These are phyloP conservation scores for Lasiosphaeria hispida DNA, from an alignment of 495 filamentous ascomycete species.

Conservation along the genomic window DNA sequence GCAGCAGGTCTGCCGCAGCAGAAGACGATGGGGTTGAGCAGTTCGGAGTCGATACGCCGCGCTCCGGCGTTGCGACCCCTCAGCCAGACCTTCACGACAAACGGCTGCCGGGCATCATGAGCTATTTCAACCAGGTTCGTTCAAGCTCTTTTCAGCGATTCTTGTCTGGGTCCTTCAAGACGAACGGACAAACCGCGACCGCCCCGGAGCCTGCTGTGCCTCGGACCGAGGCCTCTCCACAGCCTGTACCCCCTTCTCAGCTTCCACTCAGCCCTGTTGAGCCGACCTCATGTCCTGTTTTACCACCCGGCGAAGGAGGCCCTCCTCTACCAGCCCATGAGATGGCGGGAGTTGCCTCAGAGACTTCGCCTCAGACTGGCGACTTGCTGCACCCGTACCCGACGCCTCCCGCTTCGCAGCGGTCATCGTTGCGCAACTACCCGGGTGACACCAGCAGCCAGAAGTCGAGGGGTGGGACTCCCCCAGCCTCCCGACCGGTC, in stretches of 20 bases:
- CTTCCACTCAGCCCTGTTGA: slow-evolving; percentile 25
- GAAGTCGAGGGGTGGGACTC: slow-evolving; percentile 32
- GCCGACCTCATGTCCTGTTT: slow-evolving; percentile 22
- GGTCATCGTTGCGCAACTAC: slow-evolving; percentile 52
- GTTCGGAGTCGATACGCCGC: slow-evolving; percentile 77
- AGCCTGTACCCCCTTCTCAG: slow-evolving; percentile 27
- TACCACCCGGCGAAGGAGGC: slow-evolving; percentile 32
- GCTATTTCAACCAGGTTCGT: slow-evolving; percentile 98
- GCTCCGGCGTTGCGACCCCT: slow-evolving; percentile 81
- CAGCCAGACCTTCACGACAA: slow-evolving; percentile 87
- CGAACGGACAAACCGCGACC: slow-evolving; percentile 38
- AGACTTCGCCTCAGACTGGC: slow-evolving; percentile 33
- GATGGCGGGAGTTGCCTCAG: slow-evolving; percentile 38
- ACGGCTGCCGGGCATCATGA: slow-evolving; percentile 84
- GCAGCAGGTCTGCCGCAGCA: slow-evolving; percentile 46
- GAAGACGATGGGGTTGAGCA: slow-evolving; percentile 74
- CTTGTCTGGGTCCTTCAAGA: slow-evolving; percentile 36
- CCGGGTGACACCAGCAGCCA: slow-evolving; percentile 45
- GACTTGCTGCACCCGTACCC: slow-evolving; percentile 48
- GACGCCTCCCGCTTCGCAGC: slow-evolving; percentile 56
- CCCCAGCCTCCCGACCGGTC: slow-evolving; percentile 22
- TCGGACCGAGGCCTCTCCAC: slow-evolving; percentile 34
- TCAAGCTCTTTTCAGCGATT: slow-evolving; percentile 48
- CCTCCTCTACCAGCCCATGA: slow-evolving; percentile 54
- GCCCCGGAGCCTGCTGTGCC: slow-evolving; percentile 32